phyloP scores from a whole-genome alignment of 805 yeast genomes.

The Lipomyces lipofer region DNA sequence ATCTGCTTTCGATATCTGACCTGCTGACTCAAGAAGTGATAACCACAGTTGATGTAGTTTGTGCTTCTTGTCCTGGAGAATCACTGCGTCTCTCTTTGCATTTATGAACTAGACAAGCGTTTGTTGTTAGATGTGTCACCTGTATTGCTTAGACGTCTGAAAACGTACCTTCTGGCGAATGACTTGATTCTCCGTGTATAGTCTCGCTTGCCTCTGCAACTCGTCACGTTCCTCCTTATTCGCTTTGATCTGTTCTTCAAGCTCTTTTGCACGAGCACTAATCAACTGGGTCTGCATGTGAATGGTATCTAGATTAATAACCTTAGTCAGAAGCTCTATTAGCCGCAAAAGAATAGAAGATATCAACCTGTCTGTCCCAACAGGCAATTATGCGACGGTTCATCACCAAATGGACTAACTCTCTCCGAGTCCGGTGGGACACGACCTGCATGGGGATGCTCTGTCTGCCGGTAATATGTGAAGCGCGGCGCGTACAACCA shows the following conservation, averaged over 20 bases:
- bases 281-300: constrained; percentile 53
- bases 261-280: constrained; percentile 42
- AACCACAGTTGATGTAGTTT: constrained; percentile 25
- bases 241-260: constrained; percentile 44
- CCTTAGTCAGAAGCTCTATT: background rate
- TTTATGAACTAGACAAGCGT: constrained; percentile 14
- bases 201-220: constrained; percentile 11
- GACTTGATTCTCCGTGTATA: constrained; percentile 14
- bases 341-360: background rate
- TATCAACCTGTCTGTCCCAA: constrained; percentile 33
- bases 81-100: constrained; percentile 17
- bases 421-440: constrained; percentile 28
- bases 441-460: constrained; percentile 38
- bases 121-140: too few species aligned
- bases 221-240: constrained; percentile 17
- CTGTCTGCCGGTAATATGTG: constrained; percentile 64
- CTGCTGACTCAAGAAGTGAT: constrained; percentile 11
- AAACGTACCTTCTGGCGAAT: constrained; percentile 12
- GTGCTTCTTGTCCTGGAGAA: constrained; percentile 15
- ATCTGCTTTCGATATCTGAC: constrained; percentile 7
- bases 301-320: constrained; percentile 49
- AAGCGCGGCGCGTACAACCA: constrained; percentile 68
- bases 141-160: background rate
- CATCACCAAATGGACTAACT: constrained; percentile 51
- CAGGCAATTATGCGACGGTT: constrained; percentile 64